Conservation (phyloP, 495 filamentous ascomycete genomes). For the Astrocystis sublimbata region DNA sequence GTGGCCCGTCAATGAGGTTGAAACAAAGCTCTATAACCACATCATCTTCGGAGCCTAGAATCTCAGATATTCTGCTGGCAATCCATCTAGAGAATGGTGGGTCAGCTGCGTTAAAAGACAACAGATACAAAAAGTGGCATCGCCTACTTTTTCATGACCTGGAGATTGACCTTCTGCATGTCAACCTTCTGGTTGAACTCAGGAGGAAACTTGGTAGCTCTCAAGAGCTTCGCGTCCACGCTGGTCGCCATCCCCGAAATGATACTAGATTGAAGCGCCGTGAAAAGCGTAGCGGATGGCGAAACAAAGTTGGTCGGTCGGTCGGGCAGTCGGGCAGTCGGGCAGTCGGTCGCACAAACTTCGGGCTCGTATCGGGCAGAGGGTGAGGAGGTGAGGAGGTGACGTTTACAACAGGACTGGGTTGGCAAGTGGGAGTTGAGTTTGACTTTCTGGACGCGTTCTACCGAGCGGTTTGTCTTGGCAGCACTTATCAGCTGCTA, state of each 20-base stretch:
- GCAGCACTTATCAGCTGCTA: conserved; percentile 1
- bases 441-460: conserved; percentile 12
- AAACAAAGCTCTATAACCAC: conserved; percentile 92
- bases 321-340: too few species aligned
- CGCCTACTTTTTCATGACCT: conserved; percentile 92
- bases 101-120: conserved; percentile 20
- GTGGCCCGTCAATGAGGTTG: conserved; percentile 77
- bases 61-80: conserved; percentile 77
- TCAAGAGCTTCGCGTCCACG: conserved; percentile 83
- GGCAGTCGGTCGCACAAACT: too few species aligned
- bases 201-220: conserved; percentile 87
- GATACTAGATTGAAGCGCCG: neutral
- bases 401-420: conserved; percentile 28
- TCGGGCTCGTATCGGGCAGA: neutral
- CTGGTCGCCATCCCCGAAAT: conserved; percentile 61
- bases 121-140: neutral
- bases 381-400: conserved; percentile 23
- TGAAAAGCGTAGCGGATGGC: too few species aligned
- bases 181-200: conserved; percentile 97
- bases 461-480: conserved; percentile 12
- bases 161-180: conserved; percentile 93
- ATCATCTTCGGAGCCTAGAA: conserved; percentile 89
- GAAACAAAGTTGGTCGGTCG: too few species aligned
- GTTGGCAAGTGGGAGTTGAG: conserved; percentile 4
- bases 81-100: conserved; percentile 77